These are phyloP conservation scores for Nigrospora oryzae DNA, from an alignment of 2,329 filamentous ascomycete genomes.

Conservation along the genomic window DNA sequence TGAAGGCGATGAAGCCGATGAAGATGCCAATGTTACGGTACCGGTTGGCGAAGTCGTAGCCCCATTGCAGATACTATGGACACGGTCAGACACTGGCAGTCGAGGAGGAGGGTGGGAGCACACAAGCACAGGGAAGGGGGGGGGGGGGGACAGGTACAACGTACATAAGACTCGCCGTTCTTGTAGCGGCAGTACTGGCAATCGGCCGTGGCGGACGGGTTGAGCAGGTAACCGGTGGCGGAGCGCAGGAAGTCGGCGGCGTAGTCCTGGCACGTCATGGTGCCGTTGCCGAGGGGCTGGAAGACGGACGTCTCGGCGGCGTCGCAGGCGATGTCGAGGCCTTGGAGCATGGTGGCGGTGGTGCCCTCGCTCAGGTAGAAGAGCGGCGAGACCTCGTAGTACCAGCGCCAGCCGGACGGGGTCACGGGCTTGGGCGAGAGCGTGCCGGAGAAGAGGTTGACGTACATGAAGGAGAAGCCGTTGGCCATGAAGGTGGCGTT, in stretches of 20 bases:
- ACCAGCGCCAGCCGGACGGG: slow-evolving; percentile 64
- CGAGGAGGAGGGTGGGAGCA: too few relatives aligned
- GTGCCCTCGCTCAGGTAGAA: slow-evolving; percentile 68
- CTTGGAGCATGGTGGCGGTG: slow-evolving; percentile 51
- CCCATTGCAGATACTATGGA: background rate
- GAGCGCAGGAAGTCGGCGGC: slow-evolving; percentile 37
- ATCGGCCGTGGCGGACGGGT: slow-evolving; percentile 33
- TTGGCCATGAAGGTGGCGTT: slow-evolving; percentile 64
- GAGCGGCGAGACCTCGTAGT: slow-evolving; percentile 59
- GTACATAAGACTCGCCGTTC: slow-evolving; percentile 36
- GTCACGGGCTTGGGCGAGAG: slow-evolving; percentile 58
- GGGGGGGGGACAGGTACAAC: slow-evolving; percentile 1
- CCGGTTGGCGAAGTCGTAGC: slow-evolving; percentile 27
- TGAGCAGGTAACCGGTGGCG: slow-evolving; percentile 44
- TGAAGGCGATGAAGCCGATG: slow-evolving; percentile 51
- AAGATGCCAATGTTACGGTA: slow-evolving; percentile 64
- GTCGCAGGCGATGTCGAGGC: slow-evolving; percentile 38
- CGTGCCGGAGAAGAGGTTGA: slow-evolving; percentile 69
- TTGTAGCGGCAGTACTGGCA: slow-evolving; percentile 49
- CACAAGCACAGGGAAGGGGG: background rate
- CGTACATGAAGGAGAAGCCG: slow-evolving; percentile 15
- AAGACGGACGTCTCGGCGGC: slow-evolving; percentile 31
- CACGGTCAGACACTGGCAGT: background rate
- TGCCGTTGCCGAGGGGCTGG: slow-evolving; percentile 50
- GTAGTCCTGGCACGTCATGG: slow-evolving; percentile 51